Evolutionary conservation across 345 rosid species (phyloP).

Genomic region (Salix caprea): DNA sequence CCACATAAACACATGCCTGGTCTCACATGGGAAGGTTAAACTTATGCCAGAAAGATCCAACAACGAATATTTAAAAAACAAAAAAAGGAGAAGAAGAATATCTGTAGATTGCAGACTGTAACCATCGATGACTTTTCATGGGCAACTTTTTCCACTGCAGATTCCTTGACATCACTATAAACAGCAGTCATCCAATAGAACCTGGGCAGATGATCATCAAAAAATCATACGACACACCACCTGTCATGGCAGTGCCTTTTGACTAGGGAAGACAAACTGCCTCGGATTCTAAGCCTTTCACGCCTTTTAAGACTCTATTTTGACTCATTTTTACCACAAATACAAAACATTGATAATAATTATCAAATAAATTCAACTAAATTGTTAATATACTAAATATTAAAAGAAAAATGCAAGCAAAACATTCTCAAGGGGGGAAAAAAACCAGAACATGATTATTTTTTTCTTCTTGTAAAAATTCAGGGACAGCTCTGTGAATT

Average conservation of each 20-base stretch:
- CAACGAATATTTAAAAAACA: background rate
- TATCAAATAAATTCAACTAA: too few relatives aligned
- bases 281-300: slow-evolving; percentile 9
- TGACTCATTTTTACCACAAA: background rate
- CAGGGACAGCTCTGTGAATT: background rate
- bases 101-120: background rate
- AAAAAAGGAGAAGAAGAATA: background rate
- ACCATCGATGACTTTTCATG: background rate
- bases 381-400: background rate
- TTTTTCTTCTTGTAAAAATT: background rate
- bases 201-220: background rate
- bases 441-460: background rate
- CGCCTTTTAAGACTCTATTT: background rate
- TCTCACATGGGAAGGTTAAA: background rate
- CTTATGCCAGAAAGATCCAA: background rate
- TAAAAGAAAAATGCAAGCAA: too few relatives aligned
- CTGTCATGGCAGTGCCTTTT: background rate
- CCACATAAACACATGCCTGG: background rate
- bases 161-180: background rate
- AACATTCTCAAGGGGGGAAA: background rate
- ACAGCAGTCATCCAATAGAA: background rate
- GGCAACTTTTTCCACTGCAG: background rate
- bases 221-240: background rate
- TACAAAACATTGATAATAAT: background rate
- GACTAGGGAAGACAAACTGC: background rate